Conservation (phyloP, 1,139 yeast species). For the Candida sanyaensis region DNA sequence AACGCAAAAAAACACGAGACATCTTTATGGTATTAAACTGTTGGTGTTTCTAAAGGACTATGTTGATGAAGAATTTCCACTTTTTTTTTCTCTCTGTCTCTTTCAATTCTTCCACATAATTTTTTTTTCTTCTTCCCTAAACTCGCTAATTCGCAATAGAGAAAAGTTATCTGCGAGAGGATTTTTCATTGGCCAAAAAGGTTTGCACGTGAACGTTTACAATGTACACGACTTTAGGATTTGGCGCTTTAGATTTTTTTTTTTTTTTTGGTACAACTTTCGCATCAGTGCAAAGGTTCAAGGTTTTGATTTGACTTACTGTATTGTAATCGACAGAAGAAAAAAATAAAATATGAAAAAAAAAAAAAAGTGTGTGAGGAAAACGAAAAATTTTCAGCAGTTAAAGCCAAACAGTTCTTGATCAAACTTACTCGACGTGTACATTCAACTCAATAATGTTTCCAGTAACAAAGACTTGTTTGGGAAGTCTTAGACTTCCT, state of each 20-base stretch:
- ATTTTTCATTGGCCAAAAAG: constrained; percentile 3
- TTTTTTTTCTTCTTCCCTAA: neutral
- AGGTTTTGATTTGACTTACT: no score
- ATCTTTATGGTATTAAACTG: constrained; percentile 6
- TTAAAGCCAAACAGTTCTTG: neutral
- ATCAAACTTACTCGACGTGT: neutral
- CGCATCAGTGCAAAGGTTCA: no score
- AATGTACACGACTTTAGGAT: neutral
- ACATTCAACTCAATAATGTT: neutral
- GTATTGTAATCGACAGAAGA: no score
- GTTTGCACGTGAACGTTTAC: neutral
- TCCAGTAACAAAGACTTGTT: constrained; percentile 2
- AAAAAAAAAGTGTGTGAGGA: neutral
- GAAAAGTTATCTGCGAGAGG: neutral
- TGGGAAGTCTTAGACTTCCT: neutral
- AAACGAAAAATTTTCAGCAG: neutral
- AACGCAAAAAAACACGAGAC: constrained; percentile 69
- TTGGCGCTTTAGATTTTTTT: no score
- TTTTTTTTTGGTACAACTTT: neutral
- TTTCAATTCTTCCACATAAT: neutral
- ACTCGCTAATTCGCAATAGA: neutral
- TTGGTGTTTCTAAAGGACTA: neutral
- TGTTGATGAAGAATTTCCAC: neutral
- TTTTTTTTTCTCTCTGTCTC: neutral
- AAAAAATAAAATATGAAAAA: no score